phyloP scores from a whole-genome alignment of 495 filamentous ascomycete species.

The Astrothelium macrocarpum region DNA sequence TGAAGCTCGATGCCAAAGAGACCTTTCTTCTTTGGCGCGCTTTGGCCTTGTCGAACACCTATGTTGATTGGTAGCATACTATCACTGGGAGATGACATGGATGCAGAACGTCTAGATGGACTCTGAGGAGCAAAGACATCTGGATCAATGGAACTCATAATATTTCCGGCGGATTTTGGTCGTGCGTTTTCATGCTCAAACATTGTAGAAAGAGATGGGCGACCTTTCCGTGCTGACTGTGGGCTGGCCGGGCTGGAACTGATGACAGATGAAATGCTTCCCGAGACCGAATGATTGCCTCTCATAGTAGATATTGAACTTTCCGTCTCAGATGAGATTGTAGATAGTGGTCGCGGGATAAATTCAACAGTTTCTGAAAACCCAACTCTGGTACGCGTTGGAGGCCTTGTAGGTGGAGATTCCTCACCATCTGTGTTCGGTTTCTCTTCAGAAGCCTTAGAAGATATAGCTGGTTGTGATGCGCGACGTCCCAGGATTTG shows the following conservation, averaged over 20 bases:
- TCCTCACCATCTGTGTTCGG: not conserved
- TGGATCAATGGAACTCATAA: not conserved
- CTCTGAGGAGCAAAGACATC: slow-evolving; percentile 8
- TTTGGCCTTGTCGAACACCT: not conserved
- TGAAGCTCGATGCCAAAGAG: slow-evolving; percentile 37
- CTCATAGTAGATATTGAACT: slow-evolving; percentile 53
- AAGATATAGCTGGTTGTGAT: not conserved
- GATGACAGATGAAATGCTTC: slow-evolving; percentile 53
- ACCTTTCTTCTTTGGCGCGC: slow-evolving; percentile 1
- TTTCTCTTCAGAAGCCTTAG: slow-evolving; percentile 8
- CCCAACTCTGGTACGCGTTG: slow-evolving; percentile 45
- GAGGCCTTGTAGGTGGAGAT: slow-evolving; percentile 23
- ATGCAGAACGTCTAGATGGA: not conserved
- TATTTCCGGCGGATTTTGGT: slow-evolving; percentile 14
- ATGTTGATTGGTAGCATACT: not conserved
- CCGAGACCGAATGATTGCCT: slow-evolving; percentile 49
- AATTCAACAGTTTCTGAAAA: slow-evolving; percentile 55
- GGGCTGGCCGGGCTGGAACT: slow-evolving; percentile 35
- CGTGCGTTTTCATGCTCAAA: slow-evolving; percentile 27
- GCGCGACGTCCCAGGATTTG: not conserved
- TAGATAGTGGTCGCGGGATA: slow-evolving; percentile 62
- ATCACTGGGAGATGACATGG: not conserved
- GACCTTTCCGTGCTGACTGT: slow-evolving; percentile 19
- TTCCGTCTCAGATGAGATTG: slow-evolving; percentile 64
- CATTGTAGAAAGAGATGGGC: slow-evolving; percentile 29